Evolutionary conservation across 768 basidiomycete species (phyloP).

Genomic region (Tricholoma hemisulphureum): DNA sequence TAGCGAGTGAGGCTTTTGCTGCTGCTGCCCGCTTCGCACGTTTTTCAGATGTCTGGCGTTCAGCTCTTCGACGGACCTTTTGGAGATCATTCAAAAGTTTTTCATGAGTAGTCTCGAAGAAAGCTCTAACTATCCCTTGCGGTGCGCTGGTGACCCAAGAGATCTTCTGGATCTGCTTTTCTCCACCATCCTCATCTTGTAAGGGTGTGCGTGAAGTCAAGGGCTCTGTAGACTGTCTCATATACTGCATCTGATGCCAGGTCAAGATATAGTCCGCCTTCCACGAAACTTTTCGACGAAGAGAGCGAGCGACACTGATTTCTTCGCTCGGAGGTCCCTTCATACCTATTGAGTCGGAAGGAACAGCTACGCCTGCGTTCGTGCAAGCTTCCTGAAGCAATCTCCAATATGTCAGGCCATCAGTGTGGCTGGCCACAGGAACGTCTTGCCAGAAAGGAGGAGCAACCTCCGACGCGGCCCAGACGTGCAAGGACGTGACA

Average conservation of each 20-base stretch:
- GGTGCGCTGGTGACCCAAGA: slow-evolving; percentile 60
- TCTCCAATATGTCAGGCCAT: slow-evolving; percentile 56
- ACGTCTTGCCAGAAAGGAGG: slow-evolving; percentile 57
- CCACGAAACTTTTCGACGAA: slow-evolving; percentile 66
- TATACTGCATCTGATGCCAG: slow-evolving; percentile 66
- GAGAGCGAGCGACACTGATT: slow-evolving; percentile 40
- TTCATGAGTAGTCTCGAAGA: slow-evolving; percentile 40
- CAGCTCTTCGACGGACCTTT: slow-evolving; percentile 37
- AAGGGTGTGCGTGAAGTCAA: slow-evolving; percentile 45
- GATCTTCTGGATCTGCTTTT: slow-evolving; percentile 43
- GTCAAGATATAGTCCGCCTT: slow-evolving; percentile 57
- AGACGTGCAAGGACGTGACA: slow-evolving; percentile 56
- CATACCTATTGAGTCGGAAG: slow-evolving; percentile 14
- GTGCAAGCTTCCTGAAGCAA: slow-evolving; percentile 49
- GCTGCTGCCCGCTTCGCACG: slow-evolving; percentile 39
- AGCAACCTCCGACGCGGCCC: slow-evolving; percentile 49
- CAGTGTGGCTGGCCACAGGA: slow-evolving; percentile 35
- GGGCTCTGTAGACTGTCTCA: slow-evolving; percentile 49
- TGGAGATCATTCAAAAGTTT: slow-evolving; percentile 44
- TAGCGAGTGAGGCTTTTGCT: slow-evolving; percentile 51
- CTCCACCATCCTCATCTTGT: slow-evolving; percentile 43
- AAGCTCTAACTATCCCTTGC: slow-evolving; percentile 41
- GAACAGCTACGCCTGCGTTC: slow-evolving; percentile 29
- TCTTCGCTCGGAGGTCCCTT: slow-evolving; percentile 25
- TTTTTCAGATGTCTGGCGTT: slow-evolving; percentile 31